Evolutionary conservation across 2,329 filamentous ascomycete genomes (phyloP).

Genomic region (Talaromyces verruculosus): DNA sequence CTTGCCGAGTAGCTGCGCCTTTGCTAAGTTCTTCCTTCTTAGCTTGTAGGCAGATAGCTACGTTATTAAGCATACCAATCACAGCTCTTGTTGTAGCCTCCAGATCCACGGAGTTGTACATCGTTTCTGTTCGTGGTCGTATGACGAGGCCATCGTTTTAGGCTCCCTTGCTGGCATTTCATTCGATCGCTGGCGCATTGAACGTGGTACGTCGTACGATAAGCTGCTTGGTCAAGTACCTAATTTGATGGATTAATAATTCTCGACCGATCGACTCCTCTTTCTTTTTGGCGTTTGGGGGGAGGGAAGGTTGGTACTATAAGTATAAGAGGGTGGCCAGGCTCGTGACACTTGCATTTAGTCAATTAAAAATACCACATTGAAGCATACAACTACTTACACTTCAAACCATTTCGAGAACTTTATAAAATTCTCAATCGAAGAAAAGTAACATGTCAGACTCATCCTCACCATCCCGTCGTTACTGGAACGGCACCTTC

Average conservation of each 20-base stretch:
- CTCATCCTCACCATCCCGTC: slow-evolving; percentile 23
- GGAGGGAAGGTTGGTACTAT: neutral
- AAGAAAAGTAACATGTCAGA: slow-evolving; percentile 14
- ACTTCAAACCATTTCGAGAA: neutral
- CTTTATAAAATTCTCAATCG: neutral
- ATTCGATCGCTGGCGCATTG: neutral
- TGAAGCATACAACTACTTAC: neutral
- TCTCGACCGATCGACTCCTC: neutral
- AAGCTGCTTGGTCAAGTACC: neutral
- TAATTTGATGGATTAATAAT: slow-evolving; percentile 1
- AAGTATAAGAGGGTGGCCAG: neutral
- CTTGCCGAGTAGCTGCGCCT: neutral
- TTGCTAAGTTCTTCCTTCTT: neutral
- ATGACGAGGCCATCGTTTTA: neutral
- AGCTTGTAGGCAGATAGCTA: neutral
- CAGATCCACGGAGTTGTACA: slow-evolving; percentile 6
- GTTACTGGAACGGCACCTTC: slow-evolving; percentile 38
- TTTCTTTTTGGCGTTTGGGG: neutral
- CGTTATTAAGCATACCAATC: neutral
- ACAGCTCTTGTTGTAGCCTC: no score
- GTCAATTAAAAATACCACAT: neutral
- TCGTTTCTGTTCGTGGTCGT: slow-evolving; percentile 6
- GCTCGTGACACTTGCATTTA: neutral
- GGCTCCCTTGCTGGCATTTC: neutral
- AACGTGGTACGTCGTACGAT: neutral